These are phyloP conservation scores for Dichotomocladium elegans DNA, from an alignment of 371 early-diverging fungal species.

Conservation along the genomic window DNA sequence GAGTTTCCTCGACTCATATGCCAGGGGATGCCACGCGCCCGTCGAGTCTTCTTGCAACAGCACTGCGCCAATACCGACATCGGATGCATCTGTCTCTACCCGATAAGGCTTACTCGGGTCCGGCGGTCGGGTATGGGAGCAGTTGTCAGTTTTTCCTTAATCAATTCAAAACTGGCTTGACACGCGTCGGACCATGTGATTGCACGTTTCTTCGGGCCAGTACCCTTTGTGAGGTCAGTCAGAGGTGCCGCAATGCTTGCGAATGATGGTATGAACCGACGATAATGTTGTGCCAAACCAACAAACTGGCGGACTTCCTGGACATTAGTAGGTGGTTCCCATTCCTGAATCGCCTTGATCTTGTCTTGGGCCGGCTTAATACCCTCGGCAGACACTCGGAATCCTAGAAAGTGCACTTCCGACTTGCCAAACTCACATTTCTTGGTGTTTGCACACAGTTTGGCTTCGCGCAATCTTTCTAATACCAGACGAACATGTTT, in stretches of 20 bases:
- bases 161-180: slow-evolving; percentile 6
- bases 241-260: slow-evolving; percentile 35
- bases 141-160: slow-evolving; percentile 1
- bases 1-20: slow-evolving; percentile 33
- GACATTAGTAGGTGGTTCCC: slow-evolving; percentile 30
- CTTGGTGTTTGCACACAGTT: slow-evolving; percentile 33
- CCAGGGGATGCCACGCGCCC: slow-evolving; percentile 20
- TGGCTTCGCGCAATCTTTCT: slow-evolving; percentile 19
- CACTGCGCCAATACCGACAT: slow-evolving; percentile 23
- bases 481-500: slow-evolving; percentile 35
- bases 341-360: slow-evolving; percentile 23
- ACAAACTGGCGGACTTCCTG: slow-evolving; percentile 31
- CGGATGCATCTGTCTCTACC: neutral
- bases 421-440: slow-evolving; percentile 49
- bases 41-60: slow-evolving; percentile 20
- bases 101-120: slow-evolving; percentile 14
- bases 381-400: slow-evolving; percentile 24
- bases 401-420: slow-evolving; percentile 43
- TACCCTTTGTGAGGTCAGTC: slow-evolving; percentile 26
- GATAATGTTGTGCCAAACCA: slow-evolving; percentile 28
- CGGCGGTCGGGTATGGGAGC: slow-evolving; percentile 9
- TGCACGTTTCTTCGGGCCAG: slow-evolving; percentile 4
- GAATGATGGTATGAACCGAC: slow-evolving; percentile 24
- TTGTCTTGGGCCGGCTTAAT: slow-evolving; percentile 19
- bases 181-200: slow-evolving; percentile 1